These are phyloP conservation scores for Xylaria venustula DNA, from an alignment of 495 filamentous ascomycete genomes.

Conservation along the genomic window DNA sequence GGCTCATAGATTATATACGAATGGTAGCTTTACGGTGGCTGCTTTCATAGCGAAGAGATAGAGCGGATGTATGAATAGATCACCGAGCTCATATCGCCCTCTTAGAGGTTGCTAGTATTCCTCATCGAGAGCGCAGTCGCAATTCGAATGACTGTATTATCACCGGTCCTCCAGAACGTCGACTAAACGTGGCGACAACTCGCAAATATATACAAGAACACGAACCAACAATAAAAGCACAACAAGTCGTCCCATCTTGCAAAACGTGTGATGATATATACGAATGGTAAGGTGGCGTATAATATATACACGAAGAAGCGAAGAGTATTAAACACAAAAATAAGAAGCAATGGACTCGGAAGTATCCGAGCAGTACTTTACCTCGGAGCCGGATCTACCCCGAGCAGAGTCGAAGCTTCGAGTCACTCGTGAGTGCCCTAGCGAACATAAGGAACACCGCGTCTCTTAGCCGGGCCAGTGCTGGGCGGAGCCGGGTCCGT, in stretches of 20 bases:
- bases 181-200: neutral
- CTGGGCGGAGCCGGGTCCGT: neutral
- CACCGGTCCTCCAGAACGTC: neutral
- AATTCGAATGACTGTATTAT: neutral
- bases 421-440: conserved; percentile 6
- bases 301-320: conserved; percentile 8
- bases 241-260: neutral
- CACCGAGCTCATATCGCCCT: neutral
- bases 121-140: neutral
- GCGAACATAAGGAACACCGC: conserved; percentile 7
- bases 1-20: neutral
- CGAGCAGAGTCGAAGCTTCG: conserved; percentile 5
- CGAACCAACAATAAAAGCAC: neutral
- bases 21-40: neutral
- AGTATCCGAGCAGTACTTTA: neutral
- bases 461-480: conserved; percentile 1
- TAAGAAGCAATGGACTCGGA: neutral
- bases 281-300: neutral
- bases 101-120: neutral
- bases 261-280: neutral
- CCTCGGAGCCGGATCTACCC: conserved; percentile 4
- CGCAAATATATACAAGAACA: conserved; percentile 1
- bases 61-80: neutral
- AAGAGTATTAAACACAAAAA: neutral
- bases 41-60: neutral